Percentiles rank a stretch among this genome's conserved stretches.
These are phyloP conservation scores for Penicillium verrucosum DNA, from an alignment of 2,329 filamentous ascomycete species.

Conservation along the genomic window DNA sequence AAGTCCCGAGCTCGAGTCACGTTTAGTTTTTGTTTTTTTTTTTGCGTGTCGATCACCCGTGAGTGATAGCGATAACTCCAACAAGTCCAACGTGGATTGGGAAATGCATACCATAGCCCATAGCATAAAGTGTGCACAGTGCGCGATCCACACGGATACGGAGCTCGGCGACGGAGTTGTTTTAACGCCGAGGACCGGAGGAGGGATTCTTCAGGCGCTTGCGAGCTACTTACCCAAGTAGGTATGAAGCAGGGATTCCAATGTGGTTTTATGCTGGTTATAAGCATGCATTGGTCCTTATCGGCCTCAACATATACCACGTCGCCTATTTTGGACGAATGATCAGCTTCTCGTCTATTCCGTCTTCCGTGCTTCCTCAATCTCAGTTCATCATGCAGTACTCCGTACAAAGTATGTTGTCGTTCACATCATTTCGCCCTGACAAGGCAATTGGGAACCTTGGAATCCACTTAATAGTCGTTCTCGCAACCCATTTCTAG, in stretches of 20 bases:
- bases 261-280: neutral
- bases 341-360: neutral
- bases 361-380: neutral
- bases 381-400: neutral
- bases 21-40: no score
- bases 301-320: neutral
- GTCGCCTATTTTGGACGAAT: neutral
- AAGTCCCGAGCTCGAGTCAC: neutral
- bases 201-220: neutral
- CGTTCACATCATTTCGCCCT: neutral
- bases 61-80: neutral
- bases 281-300: neutral
- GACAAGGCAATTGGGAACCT: neutral
- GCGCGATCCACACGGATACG: neutral
- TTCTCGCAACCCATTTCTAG: neutral
- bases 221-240: neutral
- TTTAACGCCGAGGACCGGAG: neutral
- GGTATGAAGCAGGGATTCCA: neutral
- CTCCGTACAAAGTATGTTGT: neutral
- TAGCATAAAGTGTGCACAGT: neutral
- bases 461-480: neutral
- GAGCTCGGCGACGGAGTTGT: neutral
- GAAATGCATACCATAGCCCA: neutral
- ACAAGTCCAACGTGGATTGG: neutral
- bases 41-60: constrained; percentile 3